Percentiles rank a stretch among this genome's conserved stretches.
phyloP scores from a whole-genome alignment of 73 alveolate genomes.

The Effrenium voratum region DNA sequence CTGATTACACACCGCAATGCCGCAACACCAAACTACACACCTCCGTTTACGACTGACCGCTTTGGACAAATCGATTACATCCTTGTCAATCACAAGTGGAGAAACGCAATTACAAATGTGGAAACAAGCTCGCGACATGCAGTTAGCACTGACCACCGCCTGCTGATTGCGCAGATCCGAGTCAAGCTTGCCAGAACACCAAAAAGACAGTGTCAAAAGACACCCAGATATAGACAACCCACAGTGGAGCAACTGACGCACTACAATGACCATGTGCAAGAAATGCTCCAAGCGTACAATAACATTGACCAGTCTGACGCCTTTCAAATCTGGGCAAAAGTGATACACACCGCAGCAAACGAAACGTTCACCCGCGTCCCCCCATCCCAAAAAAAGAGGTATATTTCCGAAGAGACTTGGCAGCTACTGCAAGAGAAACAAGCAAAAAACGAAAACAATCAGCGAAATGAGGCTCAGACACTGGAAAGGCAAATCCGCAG shows the following conservation, averaged over 20 bases:
- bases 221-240: background rate
- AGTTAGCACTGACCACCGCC: too few species aligned
- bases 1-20: background rate
- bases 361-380: background rate
- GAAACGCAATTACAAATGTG: background rate
- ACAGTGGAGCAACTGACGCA: background rate
- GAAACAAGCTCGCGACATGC: too few species aligned
- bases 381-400: background rate
- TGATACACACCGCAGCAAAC: background rate
- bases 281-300: background rate
- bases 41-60: background rate
- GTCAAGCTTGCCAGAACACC: background rate
- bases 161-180: conserved; percentile 11
- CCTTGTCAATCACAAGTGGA: background rate
- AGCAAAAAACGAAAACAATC: too few species aligned
- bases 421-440: background rate
- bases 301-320: background rate
- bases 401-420: too few species aligned
- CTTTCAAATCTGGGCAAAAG: background rate
- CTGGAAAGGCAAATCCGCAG: background rate
- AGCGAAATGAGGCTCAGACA: background rate
- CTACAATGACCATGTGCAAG: background rate
- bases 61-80: background rate
- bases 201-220: background rate
- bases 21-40: background rate